Percentiles rank a stretch among this genome's conserved stretches.
These are phyloP conservation scores for Russula virescens DNA, from an alignment of 768 basidiomycete genomes.

Conservation along the genomic window DNA sequence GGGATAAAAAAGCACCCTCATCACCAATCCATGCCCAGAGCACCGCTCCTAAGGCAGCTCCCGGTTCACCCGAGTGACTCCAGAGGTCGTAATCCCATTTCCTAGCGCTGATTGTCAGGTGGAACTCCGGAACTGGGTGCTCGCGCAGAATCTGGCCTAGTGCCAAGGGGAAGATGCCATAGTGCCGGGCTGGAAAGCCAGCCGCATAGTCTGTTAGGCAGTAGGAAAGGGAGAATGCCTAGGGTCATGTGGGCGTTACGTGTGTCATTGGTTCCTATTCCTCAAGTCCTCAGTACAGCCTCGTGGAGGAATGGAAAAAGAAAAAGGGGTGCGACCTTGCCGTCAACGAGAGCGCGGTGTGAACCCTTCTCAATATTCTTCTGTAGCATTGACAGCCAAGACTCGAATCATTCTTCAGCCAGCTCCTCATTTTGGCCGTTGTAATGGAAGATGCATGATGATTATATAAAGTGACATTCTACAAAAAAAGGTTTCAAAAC, in stretches of 20 bases:
- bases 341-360: conserved; percentile 62
- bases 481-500: too few relatives aligned
- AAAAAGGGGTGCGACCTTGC: conserved; percentile 76
- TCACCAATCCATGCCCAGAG: conserved; percentile 92
- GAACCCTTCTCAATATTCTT: conserved; percentile 49
- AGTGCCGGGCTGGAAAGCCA: conserved; percentile 62
- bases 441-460: too few relatives aligned
- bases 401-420: too few relatives aligned
- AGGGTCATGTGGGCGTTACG: too few relatives aligned
- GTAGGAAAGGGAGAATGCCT: conserved; percentile 28
- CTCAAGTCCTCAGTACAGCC: conserved; percentile 52
- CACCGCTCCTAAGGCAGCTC: conserved; percentile 82
- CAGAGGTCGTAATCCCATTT: conserved; percentile 85
- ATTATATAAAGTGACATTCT: too few relatives aligned
- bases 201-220: background rate
- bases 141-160: conserved; percentile 83
- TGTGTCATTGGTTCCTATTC: conserved; percentile 42
- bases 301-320: conserved; percentile 62
- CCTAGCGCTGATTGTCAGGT: conserved; percentile 86
- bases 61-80: conserved; percentile 72
- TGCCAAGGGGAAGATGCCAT: conserved; percentile 78
- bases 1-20: too few relatives aligned
- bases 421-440: too few relatives aligned
- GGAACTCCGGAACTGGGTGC: conserved; percentile 82
- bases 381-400: too few relatives aligned